Evolutionary conservation across 2,329 filamentous ascomycete genomes (phyloP).

Genomic region (Penicillium decumbens): DNA sequence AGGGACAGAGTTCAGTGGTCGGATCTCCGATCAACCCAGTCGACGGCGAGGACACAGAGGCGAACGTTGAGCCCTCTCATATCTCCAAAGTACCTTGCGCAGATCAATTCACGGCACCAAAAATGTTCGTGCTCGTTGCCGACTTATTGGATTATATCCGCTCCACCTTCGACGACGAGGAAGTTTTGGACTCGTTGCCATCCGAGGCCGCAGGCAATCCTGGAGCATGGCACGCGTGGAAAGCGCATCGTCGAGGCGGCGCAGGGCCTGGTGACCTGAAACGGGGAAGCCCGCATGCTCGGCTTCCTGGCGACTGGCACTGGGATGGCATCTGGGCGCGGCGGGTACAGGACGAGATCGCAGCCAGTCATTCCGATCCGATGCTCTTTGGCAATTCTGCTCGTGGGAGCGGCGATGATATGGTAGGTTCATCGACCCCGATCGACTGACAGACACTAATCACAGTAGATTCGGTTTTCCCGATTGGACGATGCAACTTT

Average conservation of each 20-base stretch:
- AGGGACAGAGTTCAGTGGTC: not conserved
- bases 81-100: constrained; percentile 12
- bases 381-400: constrained; percentile 67
- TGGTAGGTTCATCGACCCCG: constrained; percentile 48
- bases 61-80: constrained; percentile 1
- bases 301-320: constrained; percentile 82
- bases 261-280: constrained; percentile 29
- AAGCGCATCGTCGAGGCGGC: constrained; percentile 57
- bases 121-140: constrained; percentile 53
- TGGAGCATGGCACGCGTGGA: constrained; percentile 92
- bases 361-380: constrained; percentile 70
- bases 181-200: constrained; percentile 71
- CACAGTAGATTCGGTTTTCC: constrained; percentile 39
- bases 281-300: constrained; percentile 44
- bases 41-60: constrained; percentile 1
- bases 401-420: constrained; percentile 58
- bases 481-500: constrained; percentile 34
- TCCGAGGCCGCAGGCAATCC: constrained; percentile 81
- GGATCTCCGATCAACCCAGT: not conserved
- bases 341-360: constrained; percentile 73
- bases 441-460: constrained; percentile 7
- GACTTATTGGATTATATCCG: constrained; percentile 76
- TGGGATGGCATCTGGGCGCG: constrained; percentile 98
- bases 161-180: constrained; percentile 72
- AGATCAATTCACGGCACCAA: constrained; percentile 22